Evolutionary conservation across 2,329 filamentous ascomycete genomes (phyloP).

Genomic region (Proliferodiscus dingleyae): DNA sequence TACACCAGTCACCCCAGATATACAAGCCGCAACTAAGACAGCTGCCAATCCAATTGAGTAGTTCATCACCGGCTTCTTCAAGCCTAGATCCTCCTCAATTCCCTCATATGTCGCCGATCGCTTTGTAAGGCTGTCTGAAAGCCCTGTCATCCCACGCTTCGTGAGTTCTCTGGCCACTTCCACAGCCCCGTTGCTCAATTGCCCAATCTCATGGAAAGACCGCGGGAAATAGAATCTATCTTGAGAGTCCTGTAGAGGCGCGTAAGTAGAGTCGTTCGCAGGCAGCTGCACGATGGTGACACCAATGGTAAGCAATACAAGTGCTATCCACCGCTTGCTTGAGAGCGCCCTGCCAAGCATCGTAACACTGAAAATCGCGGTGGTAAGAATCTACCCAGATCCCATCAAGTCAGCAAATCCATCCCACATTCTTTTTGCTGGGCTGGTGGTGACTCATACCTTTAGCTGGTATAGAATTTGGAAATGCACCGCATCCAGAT

Average conservation of each 20-base stretch:
- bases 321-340: conserved; percentile 70
- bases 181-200: conserved; percentile 49
- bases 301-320: conserved; percentile 74
- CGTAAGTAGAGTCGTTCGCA: conserved; percentile 50
- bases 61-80: conserved; percentile 58
- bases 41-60: conserved; percentile 73
- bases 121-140: conserved; percentile 46
- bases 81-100: conserved; percentile 61
- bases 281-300: conserved; percentile 84
- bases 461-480: conserved; percentile 93
- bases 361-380: conserved; percentile 78
- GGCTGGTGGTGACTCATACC: conserved; percentile 36
- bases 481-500: conserved; percentile 87
- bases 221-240: conserved; percentile 63
- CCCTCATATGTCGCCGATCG: conserved; percentile 88
- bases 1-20: conserved; percentile 81
- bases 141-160: conserved; percentile 39
- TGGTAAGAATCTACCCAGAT: conserved; percentile 68
- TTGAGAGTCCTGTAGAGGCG: conserved; percentile 57
- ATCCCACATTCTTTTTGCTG: not conserved
- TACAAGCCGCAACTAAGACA: conserved; percentile 69
- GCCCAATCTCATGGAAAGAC: conserved; percentile 71
- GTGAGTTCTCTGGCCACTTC: conserved; percentile 48
- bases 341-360: conserved; percentile 70
- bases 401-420: conserved; percentile 11